Evolutionary conservation across 1,284 basidiomycete genomes (phyloP).

Genomic region (Sphagnurus paluster): DNA sequence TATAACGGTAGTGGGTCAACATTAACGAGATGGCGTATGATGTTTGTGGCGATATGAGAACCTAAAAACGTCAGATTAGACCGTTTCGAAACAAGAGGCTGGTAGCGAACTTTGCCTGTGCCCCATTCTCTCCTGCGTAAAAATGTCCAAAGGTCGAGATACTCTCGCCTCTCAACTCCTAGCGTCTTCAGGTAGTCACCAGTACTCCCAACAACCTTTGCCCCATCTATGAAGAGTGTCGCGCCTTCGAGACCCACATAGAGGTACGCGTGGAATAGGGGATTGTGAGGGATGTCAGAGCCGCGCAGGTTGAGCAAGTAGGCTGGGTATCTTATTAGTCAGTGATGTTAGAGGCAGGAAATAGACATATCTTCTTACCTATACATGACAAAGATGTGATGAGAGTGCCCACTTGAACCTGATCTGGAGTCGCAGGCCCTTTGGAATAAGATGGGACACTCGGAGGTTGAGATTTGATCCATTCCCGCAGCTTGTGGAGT

Average conservation of each 20-base stretch:
- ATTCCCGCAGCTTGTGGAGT: constrained; percentile 55
- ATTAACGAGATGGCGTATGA: constrained; percentile 81
- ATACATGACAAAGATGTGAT: constrained; percentile 63
- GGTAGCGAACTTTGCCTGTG: constrained; percentile 59
- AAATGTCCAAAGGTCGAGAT: constrained; percentile 84
- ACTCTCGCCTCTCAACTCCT: constrained; percentile 61
- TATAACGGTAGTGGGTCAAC: constrained; percentile 77
- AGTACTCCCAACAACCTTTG: constrained; percentile 58
- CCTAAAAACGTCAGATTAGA: constrained; percentile 28
- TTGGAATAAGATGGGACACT: constrained; percentile 64
- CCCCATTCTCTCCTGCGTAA: constrained; percentile 74
- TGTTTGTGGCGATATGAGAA: constrained; percentile 70
- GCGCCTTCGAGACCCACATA: constrained; percentile 64
- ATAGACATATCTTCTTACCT: constrained; percentile 42
- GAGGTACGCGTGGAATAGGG: constrained; percentile 85
- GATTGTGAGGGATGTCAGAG: constrained; percentile 84
- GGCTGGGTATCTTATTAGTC: constrained; percentile 36
- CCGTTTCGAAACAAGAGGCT: background rate
- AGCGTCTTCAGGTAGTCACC: constrained; percentile 59
- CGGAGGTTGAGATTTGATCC: constrained; percentile 62
- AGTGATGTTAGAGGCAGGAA: constrained; percentile 11
- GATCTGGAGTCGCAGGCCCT: constrained; percentile 54
- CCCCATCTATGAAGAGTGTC: constrained; percentile 69
- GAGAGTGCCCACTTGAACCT: constrained; percentile 67
- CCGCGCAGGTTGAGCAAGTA: constrained; percentile 86